Conservation (phyloP, 2,329 filamentous ascomycete species). For the Pyricularia sp. region DNA sequence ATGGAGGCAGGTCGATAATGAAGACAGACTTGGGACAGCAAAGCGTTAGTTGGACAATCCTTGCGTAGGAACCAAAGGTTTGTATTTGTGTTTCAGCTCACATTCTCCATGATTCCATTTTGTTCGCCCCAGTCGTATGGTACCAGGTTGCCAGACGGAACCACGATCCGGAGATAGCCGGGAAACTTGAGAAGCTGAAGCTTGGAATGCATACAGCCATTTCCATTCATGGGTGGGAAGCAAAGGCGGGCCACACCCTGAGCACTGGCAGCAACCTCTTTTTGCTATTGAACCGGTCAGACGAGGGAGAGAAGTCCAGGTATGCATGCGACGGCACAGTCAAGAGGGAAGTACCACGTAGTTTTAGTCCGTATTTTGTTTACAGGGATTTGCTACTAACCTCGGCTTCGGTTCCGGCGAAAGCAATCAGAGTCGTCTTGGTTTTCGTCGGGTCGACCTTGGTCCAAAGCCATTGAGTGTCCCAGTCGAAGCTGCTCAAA, state of each 20-base stretch:
- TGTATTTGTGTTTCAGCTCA: conserved; percentile 23
- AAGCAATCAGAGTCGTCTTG: conserved; percentile 52
- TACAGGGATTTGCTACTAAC: conserved; percentile 24
- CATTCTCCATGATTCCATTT: conserved; percentile 75
- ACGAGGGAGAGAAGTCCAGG: neutral
- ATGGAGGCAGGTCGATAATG: conserved; percentile 77
- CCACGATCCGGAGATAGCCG: conserved; percentile 64
- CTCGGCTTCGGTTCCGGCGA: conserved; percentile 40
- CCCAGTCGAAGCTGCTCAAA: conserved; percentile 80
- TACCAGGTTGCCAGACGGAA: conserved; percentile 82
- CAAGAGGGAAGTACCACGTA: neutral
- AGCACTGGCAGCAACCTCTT: conserved; percentile 36
- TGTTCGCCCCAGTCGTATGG: conserved; percentile 81
- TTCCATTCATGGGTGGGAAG: conserved; percentile 72
- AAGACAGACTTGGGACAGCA: conserved; percentile 60
- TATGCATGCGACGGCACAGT: neutral
- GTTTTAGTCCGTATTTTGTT: neutral
- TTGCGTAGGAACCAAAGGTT: neutral
- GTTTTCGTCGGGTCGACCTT: conserved; percentile 57
- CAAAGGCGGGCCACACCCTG: conserved; percentile 46
- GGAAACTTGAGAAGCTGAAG: conserved; percentile 80
- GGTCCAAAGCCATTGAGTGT: conserved; percentile 67
- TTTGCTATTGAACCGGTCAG: conserved; percentile 26
- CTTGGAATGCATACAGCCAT: conserved; percentile 86
- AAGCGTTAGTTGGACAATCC: neutral